Evolutionary conservation across 129 eudicot genomes (phyloP).

Genomic region (Chrysanthemum seticuspe): DNA sequence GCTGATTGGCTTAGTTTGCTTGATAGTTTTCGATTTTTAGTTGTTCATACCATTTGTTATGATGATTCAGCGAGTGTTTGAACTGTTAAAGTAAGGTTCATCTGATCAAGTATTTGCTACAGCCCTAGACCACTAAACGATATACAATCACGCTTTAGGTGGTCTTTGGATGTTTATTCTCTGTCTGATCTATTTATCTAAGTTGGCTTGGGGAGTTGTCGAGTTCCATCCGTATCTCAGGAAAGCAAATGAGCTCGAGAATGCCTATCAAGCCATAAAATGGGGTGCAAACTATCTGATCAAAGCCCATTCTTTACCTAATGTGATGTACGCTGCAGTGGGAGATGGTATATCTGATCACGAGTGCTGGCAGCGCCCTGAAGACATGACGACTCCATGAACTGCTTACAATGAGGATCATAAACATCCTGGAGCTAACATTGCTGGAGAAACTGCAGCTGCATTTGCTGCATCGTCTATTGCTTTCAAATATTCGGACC

Average conservation of each 20-base stretch:
- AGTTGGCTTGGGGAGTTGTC: slow-evolving; percentile 2
- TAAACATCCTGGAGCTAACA: neutral
- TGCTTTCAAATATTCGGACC: neutral
- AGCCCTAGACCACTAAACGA: too few species aligned
- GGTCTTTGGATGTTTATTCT: too few species aligned
- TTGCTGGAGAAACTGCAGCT: neutral
- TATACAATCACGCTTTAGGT: too few species aligned
- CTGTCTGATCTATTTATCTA: too few species aligned
- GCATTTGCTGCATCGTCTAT: neutral
- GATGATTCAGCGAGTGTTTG: too few species aligned
- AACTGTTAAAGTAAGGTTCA: too few species aligned
- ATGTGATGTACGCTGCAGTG: neutral
- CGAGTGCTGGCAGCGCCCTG: slow-evolving; percentile 1
- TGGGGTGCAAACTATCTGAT: neutral
- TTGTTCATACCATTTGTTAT: too few species aligned
- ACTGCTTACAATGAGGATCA: neutral
- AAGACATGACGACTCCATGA: neutral
- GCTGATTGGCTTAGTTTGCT: too few species aligned
- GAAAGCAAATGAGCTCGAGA: neutral
- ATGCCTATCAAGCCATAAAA: neutral
- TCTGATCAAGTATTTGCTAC: too few species aligned
- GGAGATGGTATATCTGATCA: neutral
- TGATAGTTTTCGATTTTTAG: too few species aligned
- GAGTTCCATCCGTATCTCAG: neutral
- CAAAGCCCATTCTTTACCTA: neutral